A percentile compares a stretch with the other conserved stretches of the same genome.
phyloP scores from a whole-genome alignment of 2,329 filamentous ascomycete species.

The Aureobasidium sp. region DNA sequence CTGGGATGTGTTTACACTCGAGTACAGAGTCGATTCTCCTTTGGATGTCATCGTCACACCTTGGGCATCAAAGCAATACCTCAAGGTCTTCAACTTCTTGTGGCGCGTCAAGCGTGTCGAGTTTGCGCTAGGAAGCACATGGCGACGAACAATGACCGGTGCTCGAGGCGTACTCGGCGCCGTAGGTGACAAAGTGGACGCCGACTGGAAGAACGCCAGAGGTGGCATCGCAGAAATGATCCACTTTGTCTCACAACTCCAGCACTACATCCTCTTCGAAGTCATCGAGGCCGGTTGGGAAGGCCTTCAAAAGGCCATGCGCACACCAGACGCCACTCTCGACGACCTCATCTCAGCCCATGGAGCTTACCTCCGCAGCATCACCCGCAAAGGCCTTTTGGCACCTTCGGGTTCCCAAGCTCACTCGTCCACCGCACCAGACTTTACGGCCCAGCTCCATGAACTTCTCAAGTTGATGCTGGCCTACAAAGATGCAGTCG shows the following conservation, averaged over 20 bases:
- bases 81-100: constrained; percentile 98
- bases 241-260: constrained; percentile 92
- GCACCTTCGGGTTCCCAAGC: constrained; percentile 31
- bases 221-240: constrained; percentile 95
- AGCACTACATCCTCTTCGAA: constrained; percentile 98
- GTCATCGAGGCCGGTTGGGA: constrained; percentile 97
- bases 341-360: constrained; percentile 94
- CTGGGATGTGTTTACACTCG: constrained; percentile 98
- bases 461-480: constrained; percentile 93
- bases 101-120: constrained; percentile 98
- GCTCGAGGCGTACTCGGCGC: constrained; percentile 81
- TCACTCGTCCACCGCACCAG: constrained; percentile 30
- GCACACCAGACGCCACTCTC: constrained; percentile 71
- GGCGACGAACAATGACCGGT: constrained; percentile 94
- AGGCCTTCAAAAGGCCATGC: constrained; percentile 74
- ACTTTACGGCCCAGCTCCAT: constrained; percentile 81
- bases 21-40: constrained; percentile 96
- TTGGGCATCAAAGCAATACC: constrained; percentile 90
- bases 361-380: constrained; percentile 80
- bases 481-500: constrained; percentile 83
- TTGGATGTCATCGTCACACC: constrained; percentile 96
- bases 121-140: constrained; percentile 82
- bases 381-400: constrained; percentile 91
- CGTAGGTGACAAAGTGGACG: constrained; percentile 53
- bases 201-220: constrained; percentile 74